Evolutionary conservation across 768 basidiomycete genomes (phyloP).

Genomic region (Agaricus bisporus): DNA sequence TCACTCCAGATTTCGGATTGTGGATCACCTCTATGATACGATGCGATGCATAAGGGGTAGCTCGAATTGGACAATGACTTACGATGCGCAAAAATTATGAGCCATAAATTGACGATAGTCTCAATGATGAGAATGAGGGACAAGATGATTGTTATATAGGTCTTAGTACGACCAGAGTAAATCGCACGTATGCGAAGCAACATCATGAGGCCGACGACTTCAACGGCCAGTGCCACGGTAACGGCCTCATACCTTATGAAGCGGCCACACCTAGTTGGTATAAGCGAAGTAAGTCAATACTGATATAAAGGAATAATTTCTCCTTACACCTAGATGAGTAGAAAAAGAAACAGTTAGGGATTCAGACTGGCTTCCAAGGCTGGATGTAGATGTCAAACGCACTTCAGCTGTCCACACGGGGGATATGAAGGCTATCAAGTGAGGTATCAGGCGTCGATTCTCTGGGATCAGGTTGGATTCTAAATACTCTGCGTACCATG

Average conservation of each 20-base stretch:
- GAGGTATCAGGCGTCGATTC: background rate
- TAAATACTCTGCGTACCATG: constrained; percentile 24
- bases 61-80: constrained; percentile 14
- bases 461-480: no score
- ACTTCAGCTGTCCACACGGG: constrained; percentile 35
- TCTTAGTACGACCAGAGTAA: constrained; percentile 23
- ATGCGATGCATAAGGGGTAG: background rate
- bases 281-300: background rate
- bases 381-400: background rate
- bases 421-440: constrained; percentile 32
- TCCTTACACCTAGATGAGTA: no score
- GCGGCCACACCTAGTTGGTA: constrained; percentile 28
- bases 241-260: constrained; percentile 49
- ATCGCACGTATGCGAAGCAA: constrained; percentile 41
- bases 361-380: no score
- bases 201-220: constrained; percentile 44
- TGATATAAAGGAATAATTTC: no score
- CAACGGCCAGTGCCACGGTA: constrained; percentile 24
- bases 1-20: constrained; percentile 30
- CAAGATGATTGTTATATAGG: constrained; percentile 23
- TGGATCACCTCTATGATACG: constrained; percentile 32
- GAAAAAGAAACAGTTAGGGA: no score
- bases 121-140: constrained; percentile 34
- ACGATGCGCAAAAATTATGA: constrained; percentile 49
- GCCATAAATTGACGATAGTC: constrained; percentile 45